Evolutionary conservation across 2,329 filamentous ascomycete genomes (phyloP).

Genomic region (Ambrosiella cleistominuta): DNA sequence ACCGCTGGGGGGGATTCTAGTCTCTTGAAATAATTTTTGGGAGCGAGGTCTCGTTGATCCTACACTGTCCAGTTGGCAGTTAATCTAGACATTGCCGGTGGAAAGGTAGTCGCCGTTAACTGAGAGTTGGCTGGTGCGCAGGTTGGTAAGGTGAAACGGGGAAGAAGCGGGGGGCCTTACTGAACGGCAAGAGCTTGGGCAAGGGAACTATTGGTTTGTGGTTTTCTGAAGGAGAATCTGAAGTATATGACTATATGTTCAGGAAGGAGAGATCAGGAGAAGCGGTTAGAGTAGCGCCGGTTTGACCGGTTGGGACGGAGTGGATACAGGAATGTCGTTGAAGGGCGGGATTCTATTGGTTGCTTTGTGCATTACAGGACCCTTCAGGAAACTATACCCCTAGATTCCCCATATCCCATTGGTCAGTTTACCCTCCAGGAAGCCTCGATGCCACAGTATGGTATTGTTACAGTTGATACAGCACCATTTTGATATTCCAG

Average conservation of each 20-base stretch:
- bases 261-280: background rate
- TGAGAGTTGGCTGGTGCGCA: background rate
- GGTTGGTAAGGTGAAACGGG: constrained; percentile 1
- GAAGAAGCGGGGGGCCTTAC: background rate
- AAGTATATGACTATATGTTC: background rate
- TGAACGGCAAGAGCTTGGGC: background rate
- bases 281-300: background rate
- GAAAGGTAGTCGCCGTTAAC: background rate
- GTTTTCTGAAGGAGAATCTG: background rate
- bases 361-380: background rate
- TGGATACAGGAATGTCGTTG: background rate
- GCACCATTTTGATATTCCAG: too few species aligned
- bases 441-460: background rate
- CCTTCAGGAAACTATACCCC: background rate
- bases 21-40: too few species aligned
- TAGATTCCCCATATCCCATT: background rate
- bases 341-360: background rate
- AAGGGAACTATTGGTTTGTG: background rate
- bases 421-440: background rate
- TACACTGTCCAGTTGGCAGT: too few species aligned
- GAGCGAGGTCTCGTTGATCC: too few species aligned
- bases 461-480: background rate
- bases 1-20: background rate
- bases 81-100: background rate
- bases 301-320: background rate